Percentiles rank a stretch among this genome's conserved stretches.
Evolutionary conservation across 2,329 filamentous ascomycete species (phyloP).

Genomic region (Pseudogymnoascus sp.): DNA sequence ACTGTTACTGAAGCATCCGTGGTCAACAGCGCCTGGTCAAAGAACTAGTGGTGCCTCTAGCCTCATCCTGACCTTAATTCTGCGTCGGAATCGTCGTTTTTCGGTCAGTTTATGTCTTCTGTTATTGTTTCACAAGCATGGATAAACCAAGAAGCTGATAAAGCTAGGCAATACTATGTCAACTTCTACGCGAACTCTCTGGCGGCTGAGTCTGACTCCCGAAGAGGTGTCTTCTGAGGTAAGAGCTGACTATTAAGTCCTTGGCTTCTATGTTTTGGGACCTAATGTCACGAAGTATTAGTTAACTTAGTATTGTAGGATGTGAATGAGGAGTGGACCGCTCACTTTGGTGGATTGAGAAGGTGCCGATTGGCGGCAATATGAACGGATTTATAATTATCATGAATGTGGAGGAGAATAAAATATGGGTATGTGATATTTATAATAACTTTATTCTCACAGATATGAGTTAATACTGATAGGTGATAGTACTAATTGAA

Average conservation of each 20-base stretch:
- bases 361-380: slow-evolving; percentile 4
- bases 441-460: not conserved
- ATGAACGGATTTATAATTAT: not conserved
- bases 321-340: not conserved
- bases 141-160: not conserved
- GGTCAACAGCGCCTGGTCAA: not conserved
- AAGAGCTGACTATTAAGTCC: not conserved
- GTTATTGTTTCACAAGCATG: not conserved
- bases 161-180: not conserved
- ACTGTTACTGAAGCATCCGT: not conserved
- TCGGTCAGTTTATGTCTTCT: not conserved
- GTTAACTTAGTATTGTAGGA: not conserved
- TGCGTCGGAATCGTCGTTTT: not conserved
- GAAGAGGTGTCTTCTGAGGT: slow-evolving; percentile 1
- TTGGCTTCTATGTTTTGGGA: not conserved
- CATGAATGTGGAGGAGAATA: not conserved
- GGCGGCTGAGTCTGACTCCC: not conserved
- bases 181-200: not conserved
- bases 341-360: not conserved
- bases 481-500: not conserved
- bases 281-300: not conserved
- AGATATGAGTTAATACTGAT: not conserved
- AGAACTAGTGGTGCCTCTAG: not conserved
- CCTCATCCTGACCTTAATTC: not conserved
- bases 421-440: not conserved